These are phyloP conservation scores for Ulota crispa DNA, from an alignment of 225 moss, liverwort and hornwort genomes.

Conservation along the genomic window DNA sequence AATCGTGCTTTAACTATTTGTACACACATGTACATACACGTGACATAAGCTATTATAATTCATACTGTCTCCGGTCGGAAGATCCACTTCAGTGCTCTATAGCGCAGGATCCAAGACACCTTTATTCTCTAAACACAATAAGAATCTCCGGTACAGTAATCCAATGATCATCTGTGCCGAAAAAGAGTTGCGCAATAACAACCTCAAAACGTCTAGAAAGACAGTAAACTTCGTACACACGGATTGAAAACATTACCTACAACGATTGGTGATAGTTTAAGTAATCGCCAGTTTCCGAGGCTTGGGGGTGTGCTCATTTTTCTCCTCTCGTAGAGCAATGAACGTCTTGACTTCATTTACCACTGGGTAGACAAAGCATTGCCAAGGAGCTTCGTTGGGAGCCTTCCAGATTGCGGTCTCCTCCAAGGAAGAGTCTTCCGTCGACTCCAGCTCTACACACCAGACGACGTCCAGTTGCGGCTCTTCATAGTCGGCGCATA, in stretches of 20 bases:
- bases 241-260: background rate
- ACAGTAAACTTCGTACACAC: background rate
- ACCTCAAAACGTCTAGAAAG: background rate
- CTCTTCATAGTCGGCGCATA: constrained; percentile 69
- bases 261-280: background rate
- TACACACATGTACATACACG: background rate
- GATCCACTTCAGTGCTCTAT: background rate
- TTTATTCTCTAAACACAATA: background rate
- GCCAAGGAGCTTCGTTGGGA: constrained; percentile 75
- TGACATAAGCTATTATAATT: background rate
- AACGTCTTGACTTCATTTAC: constrained; percentile 70
- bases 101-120: constrained; percentile 12
- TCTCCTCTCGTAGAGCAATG: constrained; percentile 65
- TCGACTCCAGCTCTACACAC: constrained; percentile 61
- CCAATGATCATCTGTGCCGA: constrained; percentile 1
- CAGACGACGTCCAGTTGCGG: constrained; percentile 66
- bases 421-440: constrained; percentile 54
- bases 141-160: background rate
- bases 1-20: background rate
- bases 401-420: constrained; percentile 66
- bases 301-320: constrained; percentile 45
- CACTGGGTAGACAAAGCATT: constrained; percentile 66
- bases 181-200: background rate
- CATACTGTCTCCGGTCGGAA: background rate
- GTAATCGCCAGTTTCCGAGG: constrained; percentile 39